phyloP scores from a whole-genome alignment of 1,139 yeast genomes.

The Candida smagusa region DNA sequence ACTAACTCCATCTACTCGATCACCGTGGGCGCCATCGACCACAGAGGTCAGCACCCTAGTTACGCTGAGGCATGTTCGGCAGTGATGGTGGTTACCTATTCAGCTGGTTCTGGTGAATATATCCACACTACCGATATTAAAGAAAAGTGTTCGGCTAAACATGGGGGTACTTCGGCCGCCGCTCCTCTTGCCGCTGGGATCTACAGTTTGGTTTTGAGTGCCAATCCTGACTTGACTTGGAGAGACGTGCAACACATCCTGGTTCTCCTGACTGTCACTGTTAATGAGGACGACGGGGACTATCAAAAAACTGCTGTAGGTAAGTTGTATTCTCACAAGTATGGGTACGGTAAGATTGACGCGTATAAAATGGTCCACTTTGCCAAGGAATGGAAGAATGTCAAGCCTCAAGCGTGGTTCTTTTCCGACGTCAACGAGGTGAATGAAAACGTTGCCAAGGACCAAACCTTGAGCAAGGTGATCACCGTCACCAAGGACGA shows the following conservation, averaged over 20 bases:
- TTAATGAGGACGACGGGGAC: slow-evolving; percentile 62
- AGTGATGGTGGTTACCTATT: slow-evolving; percentile 91
- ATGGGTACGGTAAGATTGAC: slow-evolving; percentile 92
- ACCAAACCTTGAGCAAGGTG: slow-evolving; percentile 32
- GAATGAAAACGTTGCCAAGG: slow-evolving; percentile 22
- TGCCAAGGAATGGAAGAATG: slow-evolving; percentile 78
- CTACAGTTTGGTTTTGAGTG: slow-evolving; percentile 75
- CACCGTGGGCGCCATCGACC: slow-evolving; percentile 92
- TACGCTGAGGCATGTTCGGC: slow-evolving; percentile 95
- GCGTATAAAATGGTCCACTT: slow-evolving; percentile 70
- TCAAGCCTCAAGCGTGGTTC: slow-evolving; percentile 88
- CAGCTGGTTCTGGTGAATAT: slow-evolving; percentile 87
- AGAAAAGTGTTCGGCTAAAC: slow-evolving; percentile 64
- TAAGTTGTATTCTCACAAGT: slow-evolving; percentile 74
- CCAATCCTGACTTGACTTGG: slow-evolving; percentile 90
- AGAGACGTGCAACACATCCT: slow-evolving; percentile 89
- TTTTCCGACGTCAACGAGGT: slow-evolving; percentile 46
- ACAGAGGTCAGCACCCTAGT: slow-evolving; percentile 77
- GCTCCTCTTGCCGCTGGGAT: slow-evolving; percentile 98
- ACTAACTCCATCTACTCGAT: slow-evolving; percentile 94
- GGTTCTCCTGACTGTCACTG: slow-evolving; percentile 67
- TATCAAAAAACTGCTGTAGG: slow-evolving; percentile 66
- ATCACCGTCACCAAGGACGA: slow-evolving; percentile 50
- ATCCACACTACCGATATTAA: slow-evolving; percentile 89
- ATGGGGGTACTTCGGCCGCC: slow-evolving; percentile 98